Evolutionary conservation across 352 stramenopile genomes (phyloP), one percentile per base, ranked within the genome.

Genomic region (Phytophthora quininea): DNA sequence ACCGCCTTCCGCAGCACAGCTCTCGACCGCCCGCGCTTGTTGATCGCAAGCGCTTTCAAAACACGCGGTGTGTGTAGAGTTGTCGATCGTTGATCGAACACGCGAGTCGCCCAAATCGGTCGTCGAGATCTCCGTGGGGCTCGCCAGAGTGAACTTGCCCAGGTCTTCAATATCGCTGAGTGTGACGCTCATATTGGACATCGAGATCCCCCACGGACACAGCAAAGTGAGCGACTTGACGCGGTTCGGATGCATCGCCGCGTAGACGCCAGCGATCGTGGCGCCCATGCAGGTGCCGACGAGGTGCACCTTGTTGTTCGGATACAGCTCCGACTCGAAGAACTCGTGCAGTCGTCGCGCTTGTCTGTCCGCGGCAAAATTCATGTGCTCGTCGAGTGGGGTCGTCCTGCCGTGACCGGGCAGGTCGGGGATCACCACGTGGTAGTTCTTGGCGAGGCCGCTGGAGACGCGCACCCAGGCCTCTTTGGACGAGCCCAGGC

Each of bases 201-300:
- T 86, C 0, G 76, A 80, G 54, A 93, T 80, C 0, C 84, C 84
- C 52, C 82, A 86, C 2, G 84, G 82, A 52, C 82, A 88, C 50
- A 93, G 77, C 58, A 93, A 64, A 19, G 82, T 89, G 9, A 91
- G 54, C 11, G 82, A 90, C 15, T 72, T 73, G 32, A 91, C 76
- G 9, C 72, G 77, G 2, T 84, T 75, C 3, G 84, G 75, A 47
- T 90, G 79, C 72, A 81, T 85, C 30, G 80, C 79, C 37, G 84
- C 77, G 64, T 89, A 93, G 4, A 88, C 69, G 15, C 84, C 84
- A 3, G 80, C 77, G 64, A 93, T 77, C 63, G 88, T 85, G 15
- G 80, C 84, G 58, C 84, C 82, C 79, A 93, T 93, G 43, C 79
- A 90, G 35, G 77, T 88, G 5, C 85, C 85, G 6, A 91, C 63